Base-by-base conservation (phyloP, 495 filamentous ascomycete genomes). In the Daldinia loculata region DNA sequence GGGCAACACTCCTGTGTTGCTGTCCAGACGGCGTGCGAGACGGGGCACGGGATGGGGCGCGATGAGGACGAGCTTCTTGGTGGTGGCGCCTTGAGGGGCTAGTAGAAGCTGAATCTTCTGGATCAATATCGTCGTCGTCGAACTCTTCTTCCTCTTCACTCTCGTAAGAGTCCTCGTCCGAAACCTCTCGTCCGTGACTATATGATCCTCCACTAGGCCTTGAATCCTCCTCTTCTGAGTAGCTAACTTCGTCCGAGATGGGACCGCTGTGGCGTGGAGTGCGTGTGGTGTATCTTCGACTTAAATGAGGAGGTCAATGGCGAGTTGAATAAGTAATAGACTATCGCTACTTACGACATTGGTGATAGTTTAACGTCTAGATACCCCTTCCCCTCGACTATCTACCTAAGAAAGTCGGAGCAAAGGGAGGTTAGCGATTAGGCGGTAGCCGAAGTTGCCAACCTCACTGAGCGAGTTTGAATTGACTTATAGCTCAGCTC, bases 21-120 rank as follows among this genome's bases (percentile, higher is more conserved):
- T 56, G 53, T n/a, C 53, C 53, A 36, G 53, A 56, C 12, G 51
- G 51, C 1, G 51, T 27, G 26, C 51, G 51, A 30, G 51, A 53
- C 15, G 53, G 53, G 11, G 53, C 17, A 62, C 76, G 84, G 63
- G 74, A 79, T 22, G 65, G 61, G 63, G 71, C 77, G 68, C 80
- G 76, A 15, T 75, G 72, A 48, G 80, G 69, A n/a, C 75, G 77
- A 38, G 69, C 65, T 17, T 79, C 79, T 27, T 76, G 82, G 1
- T 77, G 72, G 7, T 69, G 65, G 52, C 68, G 75, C 19, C 75
- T 72, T 38, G 65, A 66, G 15, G 75, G 67, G 34, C 61, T 61
- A 75, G 84, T 58, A 77, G 88, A 95, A 29, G 92, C 92, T n/a
- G 92, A 94, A 82, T 96, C 93, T 38, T 89, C 91, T 24, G 92